These are phyloP conservation scores for Aspergillus pseudoviridinutans DNA, from an alignment of 2,329 filamentous ascomycete genomes.

Conservation along the genomic window DNA sequence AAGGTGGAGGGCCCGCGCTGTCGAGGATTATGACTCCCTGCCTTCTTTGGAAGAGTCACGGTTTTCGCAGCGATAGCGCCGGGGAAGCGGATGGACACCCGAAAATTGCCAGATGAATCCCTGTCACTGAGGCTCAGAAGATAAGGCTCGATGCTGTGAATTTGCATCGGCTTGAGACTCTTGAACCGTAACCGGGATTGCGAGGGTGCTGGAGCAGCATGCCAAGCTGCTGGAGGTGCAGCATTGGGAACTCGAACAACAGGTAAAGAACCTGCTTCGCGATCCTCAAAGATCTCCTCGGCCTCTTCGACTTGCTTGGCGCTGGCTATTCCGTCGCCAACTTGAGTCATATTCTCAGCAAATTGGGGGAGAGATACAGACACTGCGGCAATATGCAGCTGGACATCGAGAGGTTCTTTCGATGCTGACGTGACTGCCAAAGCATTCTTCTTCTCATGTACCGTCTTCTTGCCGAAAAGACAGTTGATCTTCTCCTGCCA, in stretches of 20 bases:
- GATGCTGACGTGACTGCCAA: conserved; percentile 64
- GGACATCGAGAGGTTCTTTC: conserved; percentile 62
- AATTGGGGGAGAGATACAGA: conserved; percentile 66
- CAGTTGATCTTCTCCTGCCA: conserved; percentile 86
- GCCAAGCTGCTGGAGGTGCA: conserved; percentile 61
- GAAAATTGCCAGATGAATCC: conserved; percentile 34
- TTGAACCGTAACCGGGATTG: conserved; percentile 37
- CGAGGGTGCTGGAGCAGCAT: conserved; percentile 46
- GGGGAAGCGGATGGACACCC: conserved; percentile 46
- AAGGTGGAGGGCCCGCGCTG: conserved; percentile 24
- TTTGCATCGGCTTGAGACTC: conserved; percentile 53
- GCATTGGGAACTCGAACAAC: conserved; percentile 63
- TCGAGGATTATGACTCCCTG: conserved; percentile 19
- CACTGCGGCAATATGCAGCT: conserved; percentile 49
- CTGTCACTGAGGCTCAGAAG: conserved; percentile 38
- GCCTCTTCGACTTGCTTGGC: conserved; percentile 72
- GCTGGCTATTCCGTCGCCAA: conserved; percentile 46
- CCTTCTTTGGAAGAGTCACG: conserved; percentile 36
- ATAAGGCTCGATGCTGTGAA: conserved; percentile 46
- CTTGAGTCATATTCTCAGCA: conserved; percentile 31
- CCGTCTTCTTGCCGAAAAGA: conserved; percentile 62
- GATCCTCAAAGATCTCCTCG: conserved; percentile 76
- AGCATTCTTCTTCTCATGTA: conserved; percentile 48
- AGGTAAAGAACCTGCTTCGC: conserved; percentile 74
- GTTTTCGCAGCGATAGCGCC: conserved; percentile 43